Base-by-base conservation (phyloP, 306 rosid species). In the Mimosa bimucronata region DNA sequence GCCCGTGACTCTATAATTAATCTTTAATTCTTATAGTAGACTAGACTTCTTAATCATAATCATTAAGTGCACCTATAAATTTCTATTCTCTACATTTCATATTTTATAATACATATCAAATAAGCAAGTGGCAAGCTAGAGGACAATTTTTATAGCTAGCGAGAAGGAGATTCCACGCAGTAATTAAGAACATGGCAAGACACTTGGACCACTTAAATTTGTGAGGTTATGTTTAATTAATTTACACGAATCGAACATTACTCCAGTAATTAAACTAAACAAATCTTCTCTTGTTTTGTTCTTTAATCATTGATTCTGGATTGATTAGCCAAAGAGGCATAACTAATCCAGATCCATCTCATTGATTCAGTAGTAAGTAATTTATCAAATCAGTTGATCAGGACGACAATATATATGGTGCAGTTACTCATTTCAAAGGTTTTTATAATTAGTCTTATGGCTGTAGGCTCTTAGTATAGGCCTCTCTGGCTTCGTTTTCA, bases 1-100 rank as follows among this genome's bases (percentile, higher is more conserved):
- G 38, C 80, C 85, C 89, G 85, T 86, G 85, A 86, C 62, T 57
- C 77, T 42, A 26, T 37, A 26, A 25, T 42, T 40, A 75, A 13
- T 25, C 18, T 23, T 25, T 60, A 26, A 68, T 4, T 19, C 40
- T 38, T 15, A 42, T 66, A 58, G 31, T 25, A 25, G 13, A 55
- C 18, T 60, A 60, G 37, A 60, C 37, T 60, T 25, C 34, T 60
- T 60, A 26, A 60, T 60, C 9, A 26, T 60, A 60, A 60, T 60
- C 66, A 60, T 60, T 60, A 31, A 26, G 66, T 4, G 66, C 37
- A 12, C 7, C 5, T 10, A 58, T 3, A 58, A 58, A 23, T 23
- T 58, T 21, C 30, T 60, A 6, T 6, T 50, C 57, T 6, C 57
- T 18, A 6, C 57, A 4, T 46, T 46, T 46, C 12, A 46, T 46